Conservation (phyloP, 2,329 filamentous ascomycete species). For the Pestalotiopsis sp. region DNA sequence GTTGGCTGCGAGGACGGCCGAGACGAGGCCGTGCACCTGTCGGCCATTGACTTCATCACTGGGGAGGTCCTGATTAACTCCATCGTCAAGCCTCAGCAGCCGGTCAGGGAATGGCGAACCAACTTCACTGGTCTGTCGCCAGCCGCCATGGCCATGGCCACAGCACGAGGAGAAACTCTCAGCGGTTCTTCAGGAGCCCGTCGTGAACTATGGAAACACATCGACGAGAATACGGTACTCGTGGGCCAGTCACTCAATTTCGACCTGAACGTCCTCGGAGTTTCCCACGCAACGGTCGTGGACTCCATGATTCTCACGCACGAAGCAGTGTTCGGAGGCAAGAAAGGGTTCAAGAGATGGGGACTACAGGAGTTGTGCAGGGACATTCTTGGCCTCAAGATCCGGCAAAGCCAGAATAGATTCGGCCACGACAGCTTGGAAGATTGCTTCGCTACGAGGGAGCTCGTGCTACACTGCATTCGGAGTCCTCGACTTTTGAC, state of each 20-base stretch:
- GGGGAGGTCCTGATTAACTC: slow-evolving; percentile 43
- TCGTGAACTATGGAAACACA: slow-evolving; percentile 38
- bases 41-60: slow-evolving; percentile 43
- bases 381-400: not conserved
- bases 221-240: slow-evolving; percentile 44
- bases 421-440: not conserved
- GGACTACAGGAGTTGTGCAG: not conserved
- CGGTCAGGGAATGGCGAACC: slow-evolving; percentile 39
- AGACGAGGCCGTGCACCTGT: not conserved
- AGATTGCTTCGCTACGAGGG: not conserved
- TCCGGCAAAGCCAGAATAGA: not conserved
- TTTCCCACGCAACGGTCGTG: not conserved
- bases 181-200: slow-evolving; percentile 42
- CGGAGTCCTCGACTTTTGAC: slow-evolving; percentile 36
- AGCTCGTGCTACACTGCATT: slow-evolving; percentile 26
- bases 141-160: slow-evolving; percentile 31
- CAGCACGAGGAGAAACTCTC: slow-evolving; percentile 32
- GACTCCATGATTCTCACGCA: not conserved
- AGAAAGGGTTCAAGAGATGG: not conserved
- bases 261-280: slow-evolving; percentile 40
- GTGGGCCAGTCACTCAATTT: slow-evolving; percentile 46
- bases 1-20: slow-evolving; percentile 29
- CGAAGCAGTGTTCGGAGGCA: not conserved
- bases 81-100: slow-evolving; percentile 35
- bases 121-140: slow-evolving; percentile 39